Evolutionary conservation across 2,329 filamentous ascomycete species (phyloP).

Genomic region (Whalleya microplaca): DNA sequence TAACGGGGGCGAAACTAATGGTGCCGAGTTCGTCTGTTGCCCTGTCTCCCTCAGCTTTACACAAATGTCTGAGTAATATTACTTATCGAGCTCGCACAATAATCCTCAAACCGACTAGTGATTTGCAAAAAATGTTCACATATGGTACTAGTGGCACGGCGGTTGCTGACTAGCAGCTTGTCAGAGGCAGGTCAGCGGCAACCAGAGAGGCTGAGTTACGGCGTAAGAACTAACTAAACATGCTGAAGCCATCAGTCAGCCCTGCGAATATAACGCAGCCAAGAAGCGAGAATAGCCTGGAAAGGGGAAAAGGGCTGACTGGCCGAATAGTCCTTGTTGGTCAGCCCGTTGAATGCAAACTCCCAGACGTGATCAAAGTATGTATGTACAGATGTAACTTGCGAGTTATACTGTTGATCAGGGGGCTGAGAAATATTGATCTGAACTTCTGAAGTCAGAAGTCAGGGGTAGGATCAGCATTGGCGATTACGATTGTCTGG

Average conservation of each 20-base stretch:
- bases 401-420: slow-evolving; percentile 1
- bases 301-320: not conserved
- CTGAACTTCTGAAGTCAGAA: not conserved
- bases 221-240: slow-evolving; percentile 12
- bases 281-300: slow-evolving; percentile 1
- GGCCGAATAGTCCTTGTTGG: slow-evolving; percentile 1
- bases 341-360: not conserved
- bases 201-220: slow-evolving; percentile 19
- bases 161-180: slow-evolving; percentile 6
- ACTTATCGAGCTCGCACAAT: not conserved
- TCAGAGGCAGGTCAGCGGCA: slow-evolving; percentile 13
- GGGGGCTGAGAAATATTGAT: not conserved
- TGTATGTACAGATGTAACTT: slow-evolving; percentile 1
- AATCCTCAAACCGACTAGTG: not conserved
- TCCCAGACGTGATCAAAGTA: too few relatives aligned
- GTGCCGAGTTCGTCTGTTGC: not conserved
- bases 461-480: not conserved
- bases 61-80: not conserved
- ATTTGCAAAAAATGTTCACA: not conserved
- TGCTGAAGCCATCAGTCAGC: slow-evolving; percentile 18
- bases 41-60: not conserved
- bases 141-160: not conserved
- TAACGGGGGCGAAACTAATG: not conserved
- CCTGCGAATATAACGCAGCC: slow-evolving; percentile 6
- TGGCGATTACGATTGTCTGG: too few relatives aligned